phyloP scores from a whole-genome alignment of 305 asterid genomes.

The Lippia alba region DNA sequence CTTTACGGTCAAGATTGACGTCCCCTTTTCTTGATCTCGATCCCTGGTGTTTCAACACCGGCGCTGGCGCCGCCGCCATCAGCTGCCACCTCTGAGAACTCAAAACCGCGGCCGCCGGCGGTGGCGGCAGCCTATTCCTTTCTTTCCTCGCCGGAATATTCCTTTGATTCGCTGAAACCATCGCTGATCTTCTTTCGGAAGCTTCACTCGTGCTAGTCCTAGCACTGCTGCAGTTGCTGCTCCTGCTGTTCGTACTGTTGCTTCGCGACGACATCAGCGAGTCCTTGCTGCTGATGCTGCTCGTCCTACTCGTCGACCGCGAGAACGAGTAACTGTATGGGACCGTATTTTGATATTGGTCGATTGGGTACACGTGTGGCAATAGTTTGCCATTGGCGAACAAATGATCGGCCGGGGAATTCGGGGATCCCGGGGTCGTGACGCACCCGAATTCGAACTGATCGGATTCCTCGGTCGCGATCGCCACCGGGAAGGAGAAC shows the following conservation, averaged over 20 bases:
- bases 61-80: conserved; percentile 64
- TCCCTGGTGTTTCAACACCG: conserved; percentile 48
- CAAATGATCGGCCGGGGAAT: conserved; percentile 80
- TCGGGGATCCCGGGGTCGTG: conserved; percentile 50
- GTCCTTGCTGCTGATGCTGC: conserved; percentile 64
- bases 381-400: conserved; percentile 71
- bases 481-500: conserved; percentile 58
- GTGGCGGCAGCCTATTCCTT: conserved; percentile 3
- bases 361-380: conserved; percentile 69
- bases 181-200: conserved; percentile 34
- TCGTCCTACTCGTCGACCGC: conserved; percentile 65
- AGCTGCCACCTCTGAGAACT: conserved; percentile 63
- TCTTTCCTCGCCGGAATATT: neutral
- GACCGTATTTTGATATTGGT: conserved; percentile 3
- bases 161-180: neutral
- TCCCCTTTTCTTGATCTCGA: conserved; percentile 44
- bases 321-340: conserved; percentile 38
- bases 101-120: conserved; percentile 24
- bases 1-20: conserved; percentile 17
- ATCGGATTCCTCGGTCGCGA: conserved; percentile 33
- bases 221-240: conserved; percentile 69
- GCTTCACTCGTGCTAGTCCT: conserved; percentile 67
- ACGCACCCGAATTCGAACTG: conserved; percentile 52
- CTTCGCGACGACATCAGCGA: conserved; percentile 75
- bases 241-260: conserved; percentile 73